Conservation (phyloP, 1,139 yeast genomes). For the Blastobotrys elegans region DNA sequence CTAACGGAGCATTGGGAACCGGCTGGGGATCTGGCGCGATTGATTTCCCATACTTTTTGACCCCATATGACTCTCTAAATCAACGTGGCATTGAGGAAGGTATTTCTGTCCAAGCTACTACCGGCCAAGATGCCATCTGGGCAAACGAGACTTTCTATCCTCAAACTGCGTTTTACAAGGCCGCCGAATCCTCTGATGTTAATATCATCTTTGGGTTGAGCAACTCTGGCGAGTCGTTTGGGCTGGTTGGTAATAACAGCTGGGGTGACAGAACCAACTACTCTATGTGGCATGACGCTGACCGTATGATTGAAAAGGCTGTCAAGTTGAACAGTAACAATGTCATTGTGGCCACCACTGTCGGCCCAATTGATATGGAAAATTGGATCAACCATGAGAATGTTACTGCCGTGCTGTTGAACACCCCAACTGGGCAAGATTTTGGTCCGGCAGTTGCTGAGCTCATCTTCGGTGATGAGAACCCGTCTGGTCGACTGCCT, state of each 20-base stretch:
- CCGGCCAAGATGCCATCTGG: conserved; percentile 15
- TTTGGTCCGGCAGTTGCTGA: conserved; percentile 48
- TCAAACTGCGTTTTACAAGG: conserved; percentile 18
- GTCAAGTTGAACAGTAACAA: conserved; percentile 46
- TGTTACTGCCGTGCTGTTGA: conserved; percentile 51
- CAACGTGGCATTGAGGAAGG: conserved; percentile 18
- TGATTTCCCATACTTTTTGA: conserved; percentile 7
- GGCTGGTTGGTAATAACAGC: conserved; percentile 6
- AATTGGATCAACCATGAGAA: conserved; percentile 55
- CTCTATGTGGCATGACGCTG: conserved; percentile 59
- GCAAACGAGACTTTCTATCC: too few relatives aligned
- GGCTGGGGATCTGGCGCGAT: conserved; percentile 18
- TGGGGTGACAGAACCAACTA: conserved; percentile 54
- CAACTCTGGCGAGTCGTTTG: conserved; percentile 44
- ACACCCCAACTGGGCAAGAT: conserved; percentile 58
- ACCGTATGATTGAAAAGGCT: conserved; percentile 46
- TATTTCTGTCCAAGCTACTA: conserved; percentile 23
- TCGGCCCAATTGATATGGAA: conserved; percentile 58
- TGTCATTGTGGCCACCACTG: conserved; percentile 53
- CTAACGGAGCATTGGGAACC: conserved; percentile 15
- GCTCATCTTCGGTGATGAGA: conserved; percentile 51
- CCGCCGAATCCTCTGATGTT: conserved; percentile 49
- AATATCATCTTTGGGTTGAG: conserved; percentile 47
- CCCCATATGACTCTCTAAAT: conserved; percentile 15
- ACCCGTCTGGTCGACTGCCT: conserved; percentile 60